Evolutionary conservation across 1,139 yeast genomes (phyloP).

Genomic region (Lodderomyces margitis): DNA sequence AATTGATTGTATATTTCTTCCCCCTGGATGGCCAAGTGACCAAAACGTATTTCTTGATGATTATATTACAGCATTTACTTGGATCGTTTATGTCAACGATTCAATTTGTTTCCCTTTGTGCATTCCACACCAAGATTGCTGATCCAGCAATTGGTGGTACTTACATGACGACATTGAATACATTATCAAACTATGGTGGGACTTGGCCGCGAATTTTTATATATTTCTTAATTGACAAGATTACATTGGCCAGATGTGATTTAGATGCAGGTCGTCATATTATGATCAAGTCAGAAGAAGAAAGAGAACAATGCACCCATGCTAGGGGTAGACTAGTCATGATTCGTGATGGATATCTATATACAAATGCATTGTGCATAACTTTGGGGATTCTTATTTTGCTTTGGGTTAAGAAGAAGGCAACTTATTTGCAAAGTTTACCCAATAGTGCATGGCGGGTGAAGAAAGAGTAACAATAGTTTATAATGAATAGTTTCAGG

Average conservation of each 20-base stretch:
- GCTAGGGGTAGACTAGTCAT: constrained; percentile 57
- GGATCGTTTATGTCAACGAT: constrained; percentile 93
- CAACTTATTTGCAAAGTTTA: constrained; percentile 55
- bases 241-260: constrained; percentile 63
- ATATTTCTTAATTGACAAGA: constrained; percentile 72
- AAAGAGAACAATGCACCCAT: constrained; percentile 48
- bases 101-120: constrained; percentile 90
- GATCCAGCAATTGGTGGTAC: constrained; percentile 97
- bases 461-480: constrained; percentile 13
- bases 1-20: constrained; percentile 66
- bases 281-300: constrained; percentile 26
- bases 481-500: not conserved
- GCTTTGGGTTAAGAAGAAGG: constrained; percentile 65
- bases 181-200: constrained; percentile 91
- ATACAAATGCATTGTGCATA: constrained; percentile 72
- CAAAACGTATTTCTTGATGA: constrained; percentile 56
- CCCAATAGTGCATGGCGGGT: constrained; percentile 74
- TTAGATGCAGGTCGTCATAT: constrained; percentile 7
- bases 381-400: constrained; percentile 64
- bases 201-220: constrained; percentile 93
- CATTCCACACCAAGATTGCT: constrained; percentile 93
- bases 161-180: constrained; percentile 93
- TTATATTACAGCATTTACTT: constrained; percentile 77
- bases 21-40: constrained; percentile 56
- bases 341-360: constrained; percentile 78